Conservation (phyloP, 1,139 yeast species). For the Maudiozyma humilis region DNA sequence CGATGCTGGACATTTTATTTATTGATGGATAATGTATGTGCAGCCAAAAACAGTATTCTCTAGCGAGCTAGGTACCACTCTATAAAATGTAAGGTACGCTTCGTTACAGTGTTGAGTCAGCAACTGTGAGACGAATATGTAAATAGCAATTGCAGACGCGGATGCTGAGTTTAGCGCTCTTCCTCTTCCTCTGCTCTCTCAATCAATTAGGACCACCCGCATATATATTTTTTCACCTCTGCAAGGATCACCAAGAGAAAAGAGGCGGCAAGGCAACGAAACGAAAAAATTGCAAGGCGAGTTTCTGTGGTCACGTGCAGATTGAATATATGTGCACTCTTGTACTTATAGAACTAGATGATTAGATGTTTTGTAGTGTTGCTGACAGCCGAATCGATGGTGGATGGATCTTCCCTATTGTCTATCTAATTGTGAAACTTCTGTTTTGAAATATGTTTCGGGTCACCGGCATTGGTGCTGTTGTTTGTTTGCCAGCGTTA, state of each 20-base stretch:
- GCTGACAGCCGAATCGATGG: no score
- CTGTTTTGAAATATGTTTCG: neutral
- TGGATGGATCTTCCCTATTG: neutral
- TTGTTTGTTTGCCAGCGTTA: neutral
- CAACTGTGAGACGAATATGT: neutral
- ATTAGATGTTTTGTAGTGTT: no score
- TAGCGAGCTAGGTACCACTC: neutral
- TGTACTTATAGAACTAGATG: no score
- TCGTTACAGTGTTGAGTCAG: no score
- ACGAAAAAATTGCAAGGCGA: neutral
- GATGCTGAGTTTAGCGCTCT: neutral
- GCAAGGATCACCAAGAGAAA: no score
- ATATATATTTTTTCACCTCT: neutral
- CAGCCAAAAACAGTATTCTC: neutral
- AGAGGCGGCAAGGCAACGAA: no score
- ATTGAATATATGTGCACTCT: no score
- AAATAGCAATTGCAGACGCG: neutral
- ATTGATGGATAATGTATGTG: neutral
- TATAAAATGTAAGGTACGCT: neutral
- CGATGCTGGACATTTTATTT: conserved; percentile 33
- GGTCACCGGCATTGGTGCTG: neutral
- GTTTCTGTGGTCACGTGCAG: neutral
- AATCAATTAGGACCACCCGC: no score
- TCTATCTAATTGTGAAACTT: neutral
- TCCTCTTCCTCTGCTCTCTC: no score